Base-by-base conservation (phyloP, 1,139 yeast species). In the Pichia sp. region DNA sequence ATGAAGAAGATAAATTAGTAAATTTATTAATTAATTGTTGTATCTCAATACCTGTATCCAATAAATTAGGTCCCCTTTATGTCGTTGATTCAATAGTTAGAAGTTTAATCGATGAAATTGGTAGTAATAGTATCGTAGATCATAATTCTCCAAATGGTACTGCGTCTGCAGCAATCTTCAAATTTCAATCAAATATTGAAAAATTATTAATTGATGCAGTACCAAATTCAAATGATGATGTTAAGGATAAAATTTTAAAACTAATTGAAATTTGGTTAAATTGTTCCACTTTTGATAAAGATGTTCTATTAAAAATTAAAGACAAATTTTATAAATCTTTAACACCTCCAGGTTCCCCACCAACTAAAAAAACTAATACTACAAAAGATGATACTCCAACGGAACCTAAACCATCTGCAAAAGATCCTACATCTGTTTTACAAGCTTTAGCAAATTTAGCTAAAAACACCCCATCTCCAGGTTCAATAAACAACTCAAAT, bases 221-320 rank as follows among this genome's bases (percentile, higher is more conserved):
- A 59, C 74, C 75, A 45, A 74, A 73, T 53, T 73, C 79, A 57
- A 64, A 54, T 49, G 72, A 73, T 49, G 72, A 77, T 45, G 81
- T 79, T 56, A 72, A 72, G 62, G 87, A 79, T 51, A 92, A 89
- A 66, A 79, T 89, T 57, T 73, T 80, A 61, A 90, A 89, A 67
- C 74, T 92, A 59, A 77, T 92, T 57, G 96, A 87, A 56, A 90
- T 92, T 60, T 92, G 98, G 98, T 88, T 82, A 59, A 80, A 88
- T 56, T 85, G 92, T 34, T 81, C 79, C 45, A 85, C 96, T 16
- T 92, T 92, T 67, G 72, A 74, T 47, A 74, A 76, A 40, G 73
- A 73, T 40, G 69, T 74, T 37, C 70, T 90, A 52, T 68, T 73
- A 47, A 66, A 74, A 23, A 76, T 86, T 49, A 77, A 82, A 63